A percentile compares a stretch with the other conserved stretches of the same genome.
Evolutionary conservation across 2,329 filamentous ascomycete species (phyloP).

Genomic region (Pseudogymnoascus sp.): DNA sequence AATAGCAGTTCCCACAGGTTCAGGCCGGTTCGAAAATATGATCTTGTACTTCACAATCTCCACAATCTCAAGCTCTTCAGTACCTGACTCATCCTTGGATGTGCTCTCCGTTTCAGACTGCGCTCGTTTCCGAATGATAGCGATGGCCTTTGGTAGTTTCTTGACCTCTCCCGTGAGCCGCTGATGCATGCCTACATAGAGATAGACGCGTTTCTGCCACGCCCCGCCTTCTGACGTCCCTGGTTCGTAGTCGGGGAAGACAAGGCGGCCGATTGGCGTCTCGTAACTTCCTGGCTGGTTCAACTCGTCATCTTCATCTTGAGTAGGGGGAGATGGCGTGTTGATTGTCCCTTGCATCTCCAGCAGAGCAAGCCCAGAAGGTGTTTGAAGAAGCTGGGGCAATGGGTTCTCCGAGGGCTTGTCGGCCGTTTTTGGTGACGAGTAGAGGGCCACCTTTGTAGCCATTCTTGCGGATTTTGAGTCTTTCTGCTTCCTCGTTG

Average conservation of each 20-base stretch:
- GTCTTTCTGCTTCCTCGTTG: background rate
- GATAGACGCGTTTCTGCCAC: slow-evolving; percentile 86
- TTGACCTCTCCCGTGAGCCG: slow-evolving; percentile 83
- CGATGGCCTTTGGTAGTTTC: slow-evolving; percentile 71
- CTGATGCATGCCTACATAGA: slow-evolving; percentile 85
- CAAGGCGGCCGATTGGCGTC: slow-evolving; percentile 60
- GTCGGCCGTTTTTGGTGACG: background rate
- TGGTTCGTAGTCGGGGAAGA: slow-evolving; percentile 67
- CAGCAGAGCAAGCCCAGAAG: slow-evolving; percentile 77
- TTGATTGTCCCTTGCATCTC: slow-evolving; percentile 92
- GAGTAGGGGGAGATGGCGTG: slow-evolving; percentile 41
- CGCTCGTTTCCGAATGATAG: slow-evolving; percentile 57
- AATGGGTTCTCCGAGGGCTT: slow-evolving; percentile 41
- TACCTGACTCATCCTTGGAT: slow-evolving; percentile 21
- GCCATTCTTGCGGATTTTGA: slow-evolving; percentile 1
- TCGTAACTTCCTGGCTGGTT: slow-evolving; percentile 25
- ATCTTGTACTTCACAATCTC: slow-evolving; percentile 85
- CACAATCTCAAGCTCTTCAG: slow-evolving; percentile 64
- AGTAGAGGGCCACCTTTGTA: background rate
- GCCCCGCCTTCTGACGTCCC: slow-evolving; percentile 45
- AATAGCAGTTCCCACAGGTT: slow-evolving; percentile 57
- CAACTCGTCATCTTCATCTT: slow-evolving; percentile 26
- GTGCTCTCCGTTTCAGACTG: slow-evolving; percentile 7
- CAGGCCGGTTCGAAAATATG: slow-evolving; percentile 73
- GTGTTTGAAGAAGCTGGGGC: slow-evolving; percentile 77